Evolutionary conservation across 345 rosid genomes (phyloP).

Genomic region (Murraya paniculata): DNA sequence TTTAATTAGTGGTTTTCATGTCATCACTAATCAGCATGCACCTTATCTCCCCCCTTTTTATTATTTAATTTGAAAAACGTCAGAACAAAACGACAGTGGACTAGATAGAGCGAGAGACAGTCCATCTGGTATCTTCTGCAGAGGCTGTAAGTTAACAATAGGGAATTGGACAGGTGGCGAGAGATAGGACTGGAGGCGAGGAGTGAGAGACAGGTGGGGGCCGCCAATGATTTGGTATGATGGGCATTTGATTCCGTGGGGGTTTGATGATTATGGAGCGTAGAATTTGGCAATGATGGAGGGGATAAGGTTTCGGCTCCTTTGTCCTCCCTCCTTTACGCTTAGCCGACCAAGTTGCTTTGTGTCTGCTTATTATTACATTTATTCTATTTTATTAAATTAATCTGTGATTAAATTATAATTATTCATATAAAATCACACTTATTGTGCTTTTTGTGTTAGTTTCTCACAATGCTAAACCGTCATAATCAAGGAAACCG

Average conservation of each 20-base stretch:
- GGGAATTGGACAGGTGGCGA: constrained; percentile 17
- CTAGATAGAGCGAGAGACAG: background rate
- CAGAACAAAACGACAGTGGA: background rate
- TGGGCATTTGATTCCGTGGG: constrained; percentile 54
- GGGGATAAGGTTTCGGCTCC: constrained; percentile 4
- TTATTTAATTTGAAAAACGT: too few relatives aligned
- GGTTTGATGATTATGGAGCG: constrained; percentile 46
- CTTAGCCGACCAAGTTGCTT: constrained; percentile 29
- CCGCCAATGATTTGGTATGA: constrained; percentile 63
- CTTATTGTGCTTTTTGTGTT: background rate
- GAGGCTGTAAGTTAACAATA: background rate
- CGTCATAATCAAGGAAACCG: constrained; percentile 14
- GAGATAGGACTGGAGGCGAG: background rate
- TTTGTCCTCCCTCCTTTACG: background rate
- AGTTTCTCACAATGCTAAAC: constrained; percentile 6
- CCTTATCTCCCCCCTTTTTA: background rate
- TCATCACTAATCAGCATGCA: background rate
- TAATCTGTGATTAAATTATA: background rate
- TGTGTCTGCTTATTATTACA: background rate
- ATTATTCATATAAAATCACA: background rate
- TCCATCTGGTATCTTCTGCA: background rate
- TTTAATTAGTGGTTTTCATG: background rate
- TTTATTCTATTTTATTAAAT: background rate
- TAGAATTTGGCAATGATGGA: constrained; percentile 43
- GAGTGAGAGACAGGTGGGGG: constrained; percentile 23